These are phyloP conservation scores for Aspergillus sclerotioniger DNA, from an alignment of 495 filamentous ascomycete species.

Conservation along the genomic window DNA sequence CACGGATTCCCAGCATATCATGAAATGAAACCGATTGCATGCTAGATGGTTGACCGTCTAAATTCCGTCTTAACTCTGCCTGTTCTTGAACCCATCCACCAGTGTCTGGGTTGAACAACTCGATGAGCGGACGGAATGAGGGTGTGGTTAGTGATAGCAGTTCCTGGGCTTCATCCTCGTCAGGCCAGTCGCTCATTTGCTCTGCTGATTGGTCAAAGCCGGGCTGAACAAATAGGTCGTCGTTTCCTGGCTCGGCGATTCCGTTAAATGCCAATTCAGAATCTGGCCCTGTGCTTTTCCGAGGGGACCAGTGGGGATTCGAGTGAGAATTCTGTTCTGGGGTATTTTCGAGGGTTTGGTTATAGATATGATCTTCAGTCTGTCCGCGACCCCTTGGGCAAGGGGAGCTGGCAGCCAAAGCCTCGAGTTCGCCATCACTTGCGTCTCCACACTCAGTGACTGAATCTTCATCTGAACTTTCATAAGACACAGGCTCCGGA, in stretches of 20 bases:
- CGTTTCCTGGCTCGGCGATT: too few relatives aligned
- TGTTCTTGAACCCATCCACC: conserved; percentile 7
- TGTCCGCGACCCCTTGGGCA: not conserved
- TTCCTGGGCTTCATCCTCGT: not conserved
- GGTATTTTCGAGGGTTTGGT: not conserved
- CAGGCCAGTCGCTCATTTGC: too few relatives aligned
- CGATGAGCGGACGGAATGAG: not conserved
- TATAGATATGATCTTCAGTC: not conserved
- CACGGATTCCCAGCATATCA: not conserved
- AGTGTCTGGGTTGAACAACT: not conserved
- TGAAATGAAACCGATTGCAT: not conserved
- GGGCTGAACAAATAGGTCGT: too few relatives aligned
- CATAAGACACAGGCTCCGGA: not conserved
- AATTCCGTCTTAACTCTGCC: not conserved
- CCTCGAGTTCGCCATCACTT: not conserved
- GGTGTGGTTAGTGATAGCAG: not conserved
- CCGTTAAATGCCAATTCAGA: not conserved
- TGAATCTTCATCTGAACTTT: conserved; percentile 6
- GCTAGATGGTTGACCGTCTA: not conserved
- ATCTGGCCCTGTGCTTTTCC: too few relatives aligned
- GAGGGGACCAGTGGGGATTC: not conserved
- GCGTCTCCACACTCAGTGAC: not conserved
- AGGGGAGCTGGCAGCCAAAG: not conserved
- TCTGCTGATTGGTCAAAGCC: too few relatives aligned
- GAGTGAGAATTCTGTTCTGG: not conserved